Evolutionary conservation across 140 eudicot species (phyloP).

Genomic region (Flaveria floridana): DNA sequence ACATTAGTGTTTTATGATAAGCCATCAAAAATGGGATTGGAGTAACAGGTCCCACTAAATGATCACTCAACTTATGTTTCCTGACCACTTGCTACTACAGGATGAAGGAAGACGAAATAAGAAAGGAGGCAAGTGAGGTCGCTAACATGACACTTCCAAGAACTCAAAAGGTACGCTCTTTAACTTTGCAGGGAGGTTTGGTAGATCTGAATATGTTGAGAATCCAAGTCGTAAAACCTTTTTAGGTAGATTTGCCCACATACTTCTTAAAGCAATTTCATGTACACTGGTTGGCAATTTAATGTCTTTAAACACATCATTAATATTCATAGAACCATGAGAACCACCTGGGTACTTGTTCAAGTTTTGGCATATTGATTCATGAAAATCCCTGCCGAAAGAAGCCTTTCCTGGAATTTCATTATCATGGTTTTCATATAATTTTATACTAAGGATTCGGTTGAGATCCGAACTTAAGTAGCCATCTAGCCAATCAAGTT

Average conservation of each 20-base stretch:
- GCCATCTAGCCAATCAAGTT: constrained; percentile 45
- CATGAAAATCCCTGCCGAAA: constrained; percentile 37
- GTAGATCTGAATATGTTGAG: constrained; percentile 40
- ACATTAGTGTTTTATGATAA: constrained; percentile 35
- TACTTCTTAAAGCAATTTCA: constrained; percentile 51
- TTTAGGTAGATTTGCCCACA: constrained; percentile 52
- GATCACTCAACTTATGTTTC: constrained; percentile 33
- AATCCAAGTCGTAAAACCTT: constrained; percentile 48
- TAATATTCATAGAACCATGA: constrained; percentile 23
- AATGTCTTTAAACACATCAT: constrained; percentile 44
- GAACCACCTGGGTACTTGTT: constrained; percentile 29
- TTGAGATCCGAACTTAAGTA: constrained; percentile 41
- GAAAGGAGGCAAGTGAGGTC: constrained; percentile 53
- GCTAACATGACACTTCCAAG: constrained; percentile 44
- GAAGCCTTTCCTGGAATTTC: constrained; percentile 14
- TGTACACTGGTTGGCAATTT: constrained; percentile 54
- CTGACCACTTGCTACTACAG: constrained; percentile 53
- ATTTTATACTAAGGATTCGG: constrained; percentile 26
- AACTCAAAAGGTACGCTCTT: constrained; percentile 44
- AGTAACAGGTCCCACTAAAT: constrained; percentile 55
- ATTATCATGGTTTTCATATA: constrained; percentile 18
- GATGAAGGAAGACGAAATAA: constrained; percentile 48
- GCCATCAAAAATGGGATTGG: constrained; percentile 52
- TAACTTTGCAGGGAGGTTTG: constrained; percentile 14
- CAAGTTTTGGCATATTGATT: constrained; percentile 46